phyloP scores from a whole-genome alignment of 2,329 filamentous ascomycete genomes.

The Xylariales sp. region DNA sequence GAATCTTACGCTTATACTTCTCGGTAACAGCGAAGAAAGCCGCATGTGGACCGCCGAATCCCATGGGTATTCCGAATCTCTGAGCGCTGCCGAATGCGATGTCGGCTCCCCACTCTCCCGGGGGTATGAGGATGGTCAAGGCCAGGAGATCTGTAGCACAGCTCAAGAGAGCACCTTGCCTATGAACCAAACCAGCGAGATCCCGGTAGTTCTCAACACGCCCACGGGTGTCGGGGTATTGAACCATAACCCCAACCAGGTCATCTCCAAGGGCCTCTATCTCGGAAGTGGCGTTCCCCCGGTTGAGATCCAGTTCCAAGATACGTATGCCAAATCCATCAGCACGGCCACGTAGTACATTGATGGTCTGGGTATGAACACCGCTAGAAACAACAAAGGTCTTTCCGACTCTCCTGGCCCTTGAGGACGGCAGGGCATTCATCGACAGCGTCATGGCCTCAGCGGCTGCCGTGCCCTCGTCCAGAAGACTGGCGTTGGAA shows the following conservation, averaged over 20 bases:
- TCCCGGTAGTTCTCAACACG: slow-evolving; percentile 69
- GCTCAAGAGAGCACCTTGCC: slow-evolving; percentile 72
- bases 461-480: slow-evolving; percentile 87
- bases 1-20: slow-evolving; percentile 91
- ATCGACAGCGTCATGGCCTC: slow-evolving; percentile 94
- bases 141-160: slow-evolving; percentile 88
- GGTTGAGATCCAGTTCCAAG: slow-evolving; percentile 65
- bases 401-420: slow-evolving; percentile 71
- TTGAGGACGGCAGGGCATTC: slow-evolving; percentile 65
- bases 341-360: slow-evolving; percentile 78
- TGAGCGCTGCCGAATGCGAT: slow-evolving; percentile 93
- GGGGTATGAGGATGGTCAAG: slow-evolving; percentile 79
- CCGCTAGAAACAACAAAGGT: slow-evolving; percentile 78
- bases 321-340: slow-evolving; percentile 88
- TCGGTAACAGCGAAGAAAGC: slow-evolving; percentile 93
- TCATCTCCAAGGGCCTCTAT: slow-evolving; percentile 74
- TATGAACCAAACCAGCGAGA: slow-evolving; percentile 73
- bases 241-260: slow-evolving; percentile 84
- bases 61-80: slow-evolving; percentile 85
- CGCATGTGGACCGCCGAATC: slow-evolving; percentile 90
- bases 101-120: slow-evolving; percentile 91
- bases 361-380: slow-evolving; percentile 80
- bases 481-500: slow-evolving; percentile 84
- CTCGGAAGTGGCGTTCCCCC: slow-evolving; percentile 53
- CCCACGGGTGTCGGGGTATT: slow-evolving; percentile 89